Evolutionary conservation across 2,329 filamentous ascomycete species (phyloP).

Genomic region (Decorospora gaudefroyi): DNA sequence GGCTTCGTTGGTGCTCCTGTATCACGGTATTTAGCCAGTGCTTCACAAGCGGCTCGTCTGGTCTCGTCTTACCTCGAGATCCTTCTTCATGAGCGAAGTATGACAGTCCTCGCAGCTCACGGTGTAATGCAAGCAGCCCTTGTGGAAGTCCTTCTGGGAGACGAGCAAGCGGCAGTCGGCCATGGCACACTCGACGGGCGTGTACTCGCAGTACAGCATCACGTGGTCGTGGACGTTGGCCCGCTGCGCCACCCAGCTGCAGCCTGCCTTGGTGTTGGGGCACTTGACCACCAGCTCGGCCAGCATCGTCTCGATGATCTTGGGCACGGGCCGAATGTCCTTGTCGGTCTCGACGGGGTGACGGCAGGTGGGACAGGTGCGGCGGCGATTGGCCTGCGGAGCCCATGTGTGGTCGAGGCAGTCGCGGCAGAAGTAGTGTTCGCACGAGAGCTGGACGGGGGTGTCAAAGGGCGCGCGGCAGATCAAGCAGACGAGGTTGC

Average conservation of each 20-base stretch:
- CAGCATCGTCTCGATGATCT: slow-evolving; percentile 64
- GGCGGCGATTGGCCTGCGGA: slow-evolving; percentile 35
- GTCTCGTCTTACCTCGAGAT: slow-evolving; percentile 57
- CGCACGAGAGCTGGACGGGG: slow-evolving; percentile 62
- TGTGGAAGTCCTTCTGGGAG: slow-evolving; percentile 59
- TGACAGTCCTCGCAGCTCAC: slow-evolving; percentile 59
- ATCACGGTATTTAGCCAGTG: slow-evolving; percentile 40
- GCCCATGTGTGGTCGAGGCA: slow-evolving; percentile 56
- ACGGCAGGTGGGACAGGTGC: slow-evolving; percentile 63
- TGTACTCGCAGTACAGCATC: slow-evolving; percentile 63
- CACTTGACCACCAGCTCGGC: slow-evolving; percentile 65
- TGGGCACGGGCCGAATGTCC: slow-evolving; percentile 52
- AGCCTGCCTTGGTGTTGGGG: slow-evolving; percentile 60
- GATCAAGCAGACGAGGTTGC: slow-evolving; percentile 66
- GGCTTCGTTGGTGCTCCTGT: slow-evolving; percentile 51
- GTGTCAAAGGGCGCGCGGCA: slow-evolving; percentile 66
- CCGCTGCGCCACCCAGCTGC: slow-evolving; percentile 58
- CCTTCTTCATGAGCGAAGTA: slow-evolving; percentile 58
- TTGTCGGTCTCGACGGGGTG: slow-evolving; percentile 47
- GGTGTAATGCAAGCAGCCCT: slow-evolving; percentile 60
- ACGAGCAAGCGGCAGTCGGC: slow-evolving; percentile 57
- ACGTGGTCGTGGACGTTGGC: slow-evolving; percentile 64
- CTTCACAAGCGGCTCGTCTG: background rate
- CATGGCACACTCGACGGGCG: slow-evolving; percentile 58
- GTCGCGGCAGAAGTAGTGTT: slow-evolving; percentile 66